A percentile compares a stretch with the other conserved stretches of the same genome.
phyloP scores from a whole-genome alignment of 1,284 basidiomycete genomes.

The Ustilago tritici region DNA sequence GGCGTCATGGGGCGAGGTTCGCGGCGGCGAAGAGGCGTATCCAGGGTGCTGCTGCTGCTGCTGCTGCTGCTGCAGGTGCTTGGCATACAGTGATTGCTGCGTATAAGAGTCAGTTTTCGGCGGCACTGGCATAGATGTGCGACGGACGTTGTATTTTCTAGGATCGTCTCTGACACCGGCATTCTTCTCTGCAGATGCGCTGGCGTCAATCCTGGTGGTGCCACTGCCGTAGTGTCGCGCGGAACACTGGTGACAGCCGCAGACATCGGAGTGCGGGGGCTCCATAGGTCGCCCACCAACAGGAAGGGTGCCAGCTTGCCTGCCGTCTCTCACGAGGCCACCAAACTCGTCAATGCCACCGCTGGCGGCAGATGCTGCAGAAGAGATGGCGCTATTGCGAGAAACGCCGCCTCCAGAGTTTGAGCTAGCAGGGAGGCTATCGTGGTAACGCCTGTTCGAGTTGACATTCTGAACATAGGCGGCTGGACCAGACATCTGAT shows the following conservation, averaged over 20 bases:
- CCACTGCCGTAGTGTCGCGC: slow-evolving; percentile 51
- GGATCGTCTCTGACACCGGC: slow-evolving; percentile 13
- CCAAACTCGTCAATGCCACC: slow-evolving; percentile 37
- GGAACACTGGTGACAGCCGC: slow-evolving; percentile 60
- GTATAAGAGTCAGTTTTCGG: slow-evolving; percentile 11
- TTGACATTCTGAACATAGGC: slow-evolving; percentile 25
- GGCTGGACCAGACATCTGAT: slow-evolving; percentile 18
- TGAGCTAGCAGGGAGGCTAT: slow-evolving; percentile 34
- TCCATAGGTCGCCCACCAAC: slow-evolving; percentile 14
- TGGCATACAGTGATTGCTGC: slow-evolving; percentile 13
- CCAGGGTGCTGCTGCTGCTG: slow-evolving; percentile 19
- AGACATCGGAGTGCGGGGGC: slow-evolving; percentile 58
- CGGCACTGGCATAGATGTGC: slow-evolving; percentile 33
- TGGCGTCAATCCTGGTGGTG: slow-evolving; percentile 4
- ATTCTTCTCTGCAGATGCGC: neutral
- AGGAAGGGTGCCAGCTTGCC: slow-evolving; percentile 7
- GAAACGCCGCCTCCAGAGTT: slow-evolving; percentile 13
- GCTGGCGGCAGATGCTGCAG: slow-evolving; percentile 14
- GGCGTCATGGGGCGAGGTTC: slow-evolving; percentile 12
- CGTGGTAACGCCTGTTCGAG: slow-evolving; percentile 27
- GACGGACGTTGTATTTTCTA: slow-evolving; percentile 32
- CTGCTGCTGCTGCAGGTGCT: slow-evolving; percentile 24
- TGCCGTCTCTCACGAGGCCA: slow-evolving; percentile 10
- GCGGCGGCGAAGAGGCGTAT: slow-evolving; percentile 28
- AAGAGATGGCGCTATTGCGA: slow-evolving; percentile 19